Conservation (phyloP, 192 early-diverging fungal species). For the Ramicandelaber brevisporus region DNA sequence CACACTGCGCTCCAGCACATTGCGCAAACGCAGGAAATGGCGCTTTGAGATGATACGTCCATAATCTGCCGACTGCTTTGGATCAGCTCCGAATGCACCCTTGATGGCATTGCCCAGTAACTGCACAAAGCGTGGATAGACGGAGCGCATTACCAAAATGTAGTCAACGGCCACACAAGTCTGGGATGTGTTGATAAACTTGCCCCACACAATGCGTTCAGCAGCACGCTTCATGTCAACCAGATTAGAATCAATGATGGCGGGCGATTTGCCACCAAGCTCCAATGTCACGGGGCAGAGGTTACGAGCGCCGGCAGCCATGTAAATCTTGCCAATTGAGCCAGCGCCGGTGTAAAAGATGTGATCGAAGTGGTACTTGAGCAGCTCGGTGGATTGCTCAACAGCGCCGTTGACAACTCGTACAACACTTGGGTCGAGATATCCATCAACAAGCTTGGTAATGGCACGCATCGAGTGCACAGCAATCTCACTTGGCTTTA, state of each 20-base stretch:
- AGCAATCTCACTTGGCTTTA: conserved; percentile 72
- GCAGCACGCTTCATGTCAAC: conserved; percentile 32
- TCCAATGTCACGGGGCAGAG: conserved; percentile 72
- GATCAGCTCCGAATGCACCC: conserved; percentile 20
- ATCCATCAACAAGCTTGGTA: conserved; percentile 31
- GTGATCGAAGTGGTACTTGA: conserved; percentile 59
- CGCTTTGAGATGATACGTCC: conserved; percentile 43
- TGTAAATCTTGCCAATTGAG: conserved; percentile 54
- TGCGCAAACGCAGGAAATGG: conserved; percentile 39
- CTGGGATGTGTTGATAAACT: conserved; percentile 71
- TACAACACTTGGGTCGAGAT: conserved; percentile 37
- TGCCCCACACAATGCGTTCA: conserved; percentile 54
- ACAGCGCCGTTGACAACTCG: conserved; percentile 52
- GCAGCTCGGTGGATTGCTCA: conserved; percentile 40
- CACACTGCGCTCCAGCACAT: conserved; percentile 17
- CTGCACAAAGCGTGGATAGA: conserved; percentile 25
- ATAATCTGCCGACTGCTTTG: conserved; percentile 21
- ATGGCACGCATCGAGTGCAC: conserved; percentile 31
- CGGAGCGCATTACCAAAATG: conserved; percentile 31
- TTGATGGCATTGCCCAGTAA: conserved; percentile 17
- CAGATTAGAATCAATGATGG: conserved; percentile 32
- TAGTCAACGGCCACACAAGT: conserved; percentile 78
- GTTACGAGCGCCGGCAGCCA: conserved; percentile 58
- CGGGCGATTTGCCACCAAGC: conserved; percentile 76
- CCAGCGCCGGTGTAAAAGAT: conserved; percentile 84